A percentile compares a stretch with the other conserved stretches of the same genome.
Conservation (phyloP, 75 land plant genomes). For the Cunninghamia lanceolata region DNA sequence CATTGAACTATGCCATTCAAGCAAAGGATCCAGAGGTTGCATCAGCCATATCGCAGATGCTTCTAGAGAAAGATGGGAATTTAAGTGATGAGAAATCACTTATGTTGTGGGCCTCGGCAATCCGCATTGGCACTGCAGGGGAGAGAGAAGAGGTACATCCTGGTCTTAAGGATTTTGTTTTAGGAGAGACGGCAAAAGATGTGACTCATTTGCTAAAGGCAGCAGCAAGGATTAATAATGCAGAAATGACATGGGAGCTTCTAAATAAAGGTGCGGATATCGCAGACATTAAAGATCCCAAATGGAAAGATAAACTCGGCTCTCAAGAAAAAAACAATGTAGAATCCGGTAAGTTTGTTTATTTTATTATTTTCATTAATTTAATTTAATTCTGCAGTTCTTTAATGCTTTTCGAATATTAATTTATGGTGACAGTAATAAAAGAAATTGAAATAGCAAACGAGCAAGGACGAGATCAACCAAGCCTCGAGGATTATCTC, state of each 20-base stretch:
- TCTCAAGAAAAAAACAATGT: no score
- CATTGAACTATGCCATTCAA: not conserved
- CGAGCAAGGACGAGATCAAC: not conserved
- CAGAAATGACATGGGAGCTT: not conserved
- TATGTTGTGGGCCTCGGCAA: not conserved
- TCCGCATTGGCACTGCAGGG: not conserved
- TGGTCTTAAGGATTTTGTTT: no score
- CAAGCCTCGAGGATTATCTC: not conserved
- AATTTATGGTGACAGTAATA: no score
- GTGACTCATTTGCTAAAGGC: not conserved
- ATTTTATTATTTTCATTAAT: no score
- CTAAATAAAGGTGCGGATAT: not conserved
- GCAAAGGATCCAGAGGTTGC: not conserved
- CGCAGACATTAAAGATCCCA: not conserved
- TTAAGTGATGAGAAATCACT: not conserved
- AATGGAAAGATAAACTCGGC: not conserved
- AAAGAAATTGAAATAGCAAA: not conserved
- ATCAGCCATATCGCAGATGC: not conserved
- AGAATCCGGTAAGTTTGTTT: no score
- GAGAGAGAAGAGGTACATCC: not conserved
- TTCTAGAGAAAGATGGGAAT: no score
- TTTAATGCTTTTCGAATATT: no score
- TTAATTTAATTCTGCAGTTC: no score
- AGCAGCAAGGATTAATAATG: not conserved
- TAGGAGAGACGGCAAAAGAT: not conserved